phyloP scores from a whole-genome alignment of 768 basidiomycete species.

The Tylopilus sp. region DNA sequence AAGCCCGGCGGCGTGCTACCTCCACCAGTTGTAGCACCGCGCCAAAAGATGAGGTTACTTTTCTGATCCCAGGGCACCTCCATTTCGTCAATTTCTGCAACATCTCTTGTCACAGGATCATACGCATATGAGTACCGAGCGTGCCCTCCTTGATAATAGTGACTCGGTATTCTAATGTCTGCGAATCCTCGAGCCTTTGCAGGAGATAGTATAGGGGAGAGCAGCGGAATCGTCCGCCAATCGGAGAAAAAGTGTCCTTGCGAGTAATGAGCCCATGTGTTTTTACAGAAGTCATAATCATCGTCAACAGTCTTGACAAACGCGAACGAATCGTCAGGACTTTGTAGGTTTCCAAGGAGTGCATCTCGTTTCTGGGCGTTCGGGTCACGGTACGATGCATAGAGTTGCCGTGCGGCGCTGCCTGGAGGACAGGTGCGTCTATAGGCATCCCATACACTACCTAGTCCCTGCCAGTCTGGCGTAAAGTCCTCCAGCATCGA shows the following conservation, averaged over 20 bases:
- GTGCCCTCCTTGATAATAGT: slow-evolving; percentile 90
- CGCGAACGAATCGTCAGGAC: slow-evolving; percentile 51
- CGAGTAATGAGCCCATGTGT: slow-evolving; percentile 78
- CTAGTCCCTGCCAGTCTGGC: slow-evolving; percentile 82
- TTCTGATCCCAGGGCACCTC: slow-evolving; percentile 90
- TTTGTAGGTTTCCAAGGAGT: slow-evolving; percentile 23
- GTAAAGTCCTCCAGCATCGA: slow-evolving; percentile 62
- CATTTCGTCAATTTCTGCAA: slow-evolving; percentile 79
- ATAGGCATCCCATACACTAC: slow-evolving; percentile 92
- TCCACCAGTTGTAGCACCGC: slow-evolving; percentile 95
- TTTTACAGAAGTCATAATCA: slow-evolving; percentile 70
- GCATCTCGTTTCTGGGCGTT: slow-evolving; percentile 29
- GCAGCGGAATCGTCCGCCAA: slow-evolving; percentile 81
- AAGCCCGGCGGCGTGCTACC: slow-evolving; percentile 86
- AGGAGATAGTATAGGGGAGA: slow-evolving; percentile 95
- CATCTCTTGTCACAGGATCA: slow-evolving; percentile 64
- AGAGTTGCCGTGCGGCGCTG: slow-evolving; percentile 78
- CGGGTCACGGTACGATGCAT: slow-evolving; percentile 65
- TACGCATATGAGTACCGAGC: slow-evolving; percentile 86
- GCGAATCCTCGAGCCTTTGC: slow-evolving; percentile 81
- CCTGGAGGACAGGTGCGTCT: slow-evolving; percentile 84
- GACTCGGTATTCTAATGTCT: slow-evolving; percentile 92
- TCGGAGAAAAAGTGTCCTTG: slow-evolving; percentile 99
- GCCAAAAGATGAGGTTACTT: slow-evolving; percentile 85
- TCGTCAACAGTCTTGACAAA: slow-evolving; percentile 65